These are phyloP conservation scores for Lactarius trivialis DNA, from an alignment of 768 basidiomycete species.

Conservation along the genomic window DNA sequence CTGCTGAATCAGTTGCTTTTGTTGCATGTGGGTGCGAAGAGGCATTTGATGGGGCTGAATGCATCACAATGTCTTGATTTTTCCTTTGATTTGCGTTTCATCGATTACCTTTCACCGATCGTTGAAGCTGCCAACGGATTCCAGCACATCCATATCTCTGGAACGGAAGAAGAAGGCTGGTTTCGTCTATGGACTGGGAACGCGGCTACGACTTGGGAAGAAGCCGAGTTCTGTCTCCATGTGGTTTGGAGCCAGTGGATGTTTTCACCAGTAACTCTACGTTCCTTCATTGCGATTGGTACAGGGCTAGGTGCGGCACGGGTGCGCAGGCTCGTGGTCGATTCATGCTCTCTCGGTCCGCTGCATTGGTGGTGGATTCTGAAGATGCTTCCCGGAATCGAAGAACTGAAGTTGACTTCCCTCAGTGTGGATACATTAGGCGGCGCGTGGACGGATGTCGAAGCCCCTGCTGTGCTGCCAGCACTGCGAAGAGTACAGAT, in stretches of 20 bases:
- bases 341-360: not conserved
- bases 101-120: not conserved
- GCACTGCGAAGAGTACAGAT: not conserved
- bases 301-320: not conserved
- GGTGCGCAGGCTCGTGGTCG: not conserved
- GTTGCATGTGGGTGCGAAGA: not conserved
- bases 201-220: not conserved
- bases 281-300: not conserved
- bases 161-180: not conserved
- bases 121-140: not conserved
- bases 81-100: not conserved
- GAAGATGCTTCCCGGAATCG: not conserved
- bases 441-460: not conserved
- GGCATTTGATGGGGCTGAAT: not conserved
- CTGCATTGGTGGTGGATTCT: not conserved
- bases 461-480: not conserved
- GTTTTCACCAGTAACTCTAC: not conserved
- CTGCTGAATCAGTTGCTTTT: not conserved
- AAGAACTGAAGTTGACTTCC: not conserved
- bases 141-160: not conserved
- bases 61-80: not conserved
- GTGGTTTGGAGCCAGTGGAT: not conserved
- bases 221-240: not conserved
- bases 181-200: not conserved
- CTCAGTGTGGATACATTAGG: no score